phyloP scores from a whole-genome alignment of 2,329 filamentous ascomycete species.

The Xylariaceae sp. region DNA sequence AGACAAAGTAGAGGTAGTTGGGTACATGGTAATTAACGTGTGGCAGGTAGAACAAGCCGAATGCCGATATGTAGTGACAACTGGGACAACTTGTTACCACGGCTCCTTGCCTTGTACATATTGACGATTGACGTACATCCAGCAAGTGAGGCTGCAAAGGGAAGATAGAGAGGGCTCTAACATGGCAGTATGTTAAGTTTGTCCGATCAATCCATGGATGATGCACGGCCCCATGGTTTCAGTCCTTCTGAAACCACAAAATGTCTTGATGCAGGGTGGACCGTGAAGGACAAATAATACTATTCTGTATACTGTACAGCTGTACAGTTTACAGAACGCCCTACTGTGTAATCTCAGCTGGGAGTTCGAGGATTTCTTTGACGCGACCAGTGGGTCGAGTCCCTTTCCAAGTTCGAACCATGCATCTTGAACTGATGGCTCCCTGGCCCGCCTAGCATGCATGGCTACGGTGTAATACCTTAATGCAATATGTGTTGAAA shows the following conservation, averaged over 20 bases:
- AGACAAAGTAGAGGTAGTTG: background rate
- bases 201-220: slow-evolving; percentile 2
- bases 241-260: slow-evolving; percentile 23
- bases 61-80: slow-evolving; percentile 1
- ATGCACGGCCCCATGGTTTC: slow-evolving; percentile 5
- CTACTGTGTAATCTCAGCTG: slow-evolving; percentile 1
- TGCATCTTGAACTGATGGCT: background rate
- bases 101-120: background rate
- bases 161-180: background rate
- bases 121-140: too few species aligned
- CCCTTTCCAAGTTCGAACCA: background rate
- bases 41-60: slow-evolving; percentile 7
- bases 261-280: slow-evolving; percentile 18
- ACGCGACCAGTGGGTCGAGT: background rate
- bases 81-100: background rate
- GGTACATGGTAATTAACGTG: background rate
- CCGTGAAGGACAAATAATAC: too few species aligned
- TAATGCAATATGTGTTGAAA: too few species aligned
- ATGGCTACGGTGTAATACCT: background rate
- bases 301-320: slow-evolving; percentile 10
- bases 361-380: slow-evolving; percentile 15
- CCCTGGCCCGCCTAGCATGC: background rate
- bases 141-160: background rate
- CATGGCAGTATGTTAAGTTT: background rate
- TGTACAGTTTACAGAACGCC: background rate